phyloP scores from a whole-genome alignment of 305 asterid species.

The Solanum hybrid region DNA sequence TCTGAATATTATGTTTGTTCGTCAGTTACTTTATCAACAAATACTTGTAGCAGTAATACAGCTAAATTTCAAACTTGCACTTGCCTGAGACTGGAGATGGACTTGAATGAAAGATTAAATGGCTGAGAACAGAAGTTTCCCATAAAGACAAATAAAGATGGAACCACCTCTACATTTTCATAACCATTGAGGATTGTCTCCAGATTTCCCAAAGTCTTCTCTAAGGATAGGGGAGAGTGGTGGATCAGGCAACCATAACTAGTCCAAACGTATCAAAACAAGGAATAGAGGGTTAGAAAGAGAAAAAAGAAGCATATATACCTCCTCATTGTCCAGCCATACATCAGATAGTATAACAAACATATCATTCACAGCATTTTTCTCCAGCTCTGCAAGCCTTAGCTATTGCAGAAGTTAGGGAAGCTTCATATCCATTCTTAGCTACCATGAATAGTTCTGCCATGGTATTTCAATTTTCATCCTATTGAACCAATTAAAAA shows the following conservation, averaged over 20 bases:
- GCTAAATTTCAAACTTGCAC: slow-evolving; percentile 6
- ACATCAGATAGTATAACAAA: slow-evolving; percentile 84
- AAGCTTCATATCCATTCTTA: neutral
- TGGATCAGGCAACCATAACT: slow-evolving; percentile 28
- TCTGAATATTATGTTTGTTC: slow-evolving; percentile 29
- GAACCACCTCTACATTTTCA: slow-evolving; percentile 66
- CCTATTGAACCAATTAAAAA: slow-evolving; percentile 11
- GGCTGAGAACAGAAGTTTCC: slow-evolving; percentile 94
- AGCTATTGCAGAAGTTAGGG: slow-evolving; percentile 47
- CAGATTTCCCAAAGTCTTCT: slow-evolving; percentile 80
- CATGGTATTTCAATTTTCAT: neutral
- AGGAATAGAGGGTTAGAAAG: too few species aligned
- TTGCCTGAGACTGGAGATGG: slow-evolving; percentile 74
- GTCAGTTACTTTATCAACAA: slow-evolving; percentile 7
- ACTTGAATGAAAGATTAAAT: slow-evolving; percentile 75
- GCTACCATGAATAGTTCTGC: neutral
- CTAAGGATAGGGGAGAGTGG: slow-evolving; percentile 38
- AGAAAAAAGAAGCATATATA: slow-evolving; percentile 18
- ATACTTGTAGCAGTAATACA: slow-evolving; percentile 9
- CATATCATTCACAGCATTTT: slow-evolving; percentile 85
- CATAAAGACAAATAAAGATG: slow-evolving; percentile 91
- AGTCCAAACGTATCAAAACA: neutral
- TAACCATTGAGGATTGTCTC: slow-evolving; percentile 71
- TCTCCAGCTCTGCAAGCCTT: slow-evolving; percentile 74
- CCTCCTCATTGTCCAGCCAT: slow-evolving; percentile 84